phyloP scores from a whole-genome alignment of 148 eudicot genomes.

The Cornus controversa region DNA sequence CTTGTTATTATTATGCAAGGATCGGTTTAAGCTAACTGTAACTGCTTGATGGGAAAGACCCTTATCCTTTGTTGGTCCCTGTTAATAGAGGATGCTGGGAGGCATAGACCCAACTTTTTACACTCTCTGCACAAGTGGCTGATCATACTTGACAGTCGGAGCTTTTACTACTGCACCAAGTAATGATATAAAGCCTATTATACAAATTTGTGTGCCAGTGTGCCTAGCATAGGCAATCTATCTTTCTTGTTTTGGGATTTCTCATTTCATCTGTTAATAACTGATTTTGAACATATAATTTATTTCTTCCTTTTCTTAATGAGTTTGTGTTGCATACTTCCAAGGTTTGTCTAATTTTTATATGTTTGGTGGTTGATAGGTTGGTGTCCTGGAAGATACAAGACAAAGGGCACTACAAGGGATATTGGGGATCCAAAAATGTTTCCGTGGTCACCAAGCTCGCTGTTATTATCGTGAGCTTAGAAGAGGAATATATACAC shows the following conservation, averaged over 20 bases:
- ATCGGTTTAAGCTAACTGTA: no score
- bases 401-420: constrained; percentile 21
- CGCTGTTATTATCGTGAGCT: constrained; percentile 38
- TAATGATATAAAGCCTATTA: no score
- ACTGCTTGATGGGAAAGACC: no score
- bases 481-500: constrained; percentile 33
- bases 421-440: constrained; percentile 32
- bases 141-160: no score
- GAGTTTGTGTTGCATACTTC: neutral
- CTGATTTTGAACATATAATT: neutral
- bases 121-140: no score
- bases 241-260: neutral
- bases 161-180: no score
- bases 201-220: no score
- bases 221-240: no score
- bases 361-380: constrained; percentile 21
- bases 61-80: no score
- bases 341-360: constrained; percentile 11
- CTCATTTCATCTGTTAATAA: neutral
- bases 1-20: no score
- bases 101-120: no score
- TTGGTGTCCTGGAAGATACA: constrained; percentile 7
- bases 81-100: no score
- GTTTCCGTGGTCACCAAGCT: constrained; percentile 37
- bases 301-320: neutral